phyloP scores from a whole-genome alignment of 2,329 filamentous ascomycete species.

The Hypoxylon sp. region DNA sequence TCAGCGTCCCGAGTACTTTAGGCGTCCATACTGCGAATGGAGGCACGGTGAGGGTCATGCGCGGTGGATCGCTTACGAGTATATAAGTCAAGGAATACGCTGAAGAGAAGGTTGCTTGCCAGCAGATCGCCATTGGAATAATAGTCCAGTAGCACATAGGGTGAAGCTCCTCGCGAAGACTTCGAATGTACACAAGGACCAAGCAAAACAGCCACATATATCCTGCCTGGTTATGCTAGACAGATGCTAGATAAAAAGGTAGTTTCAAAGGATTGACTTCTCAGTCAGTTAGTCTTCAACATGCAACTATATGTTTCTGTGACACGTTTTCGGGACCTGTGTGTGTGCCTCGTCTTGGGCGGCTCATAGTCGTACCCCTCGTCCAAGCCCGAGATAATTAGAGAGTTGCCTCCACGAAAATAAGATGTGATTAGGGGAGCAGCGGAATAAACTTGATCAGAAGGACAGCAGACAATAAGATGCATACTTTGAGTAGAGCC shows the following conservation, averaged over 20 bases:
- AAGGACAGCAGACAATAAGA: too few relatives aligned
- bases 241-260: constrained; percentile 3
- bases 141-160: neutral
- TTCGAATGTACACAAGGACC: constrained; percentile 4
- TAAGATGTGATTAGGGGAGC: too few relatives aligned
- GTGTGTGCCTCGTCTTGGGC: too few relatives aligned
- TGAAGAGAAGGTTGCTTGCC: neutral
- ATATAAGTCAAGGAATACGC: constrained; percentile 1
- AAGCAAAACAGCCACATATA: neutral
- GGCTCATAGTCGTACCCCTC: too few relatives aligned
- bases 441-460: too few relatives aligned
- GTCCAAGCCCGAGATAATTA: too few relatives aligned
- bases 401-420: too few relatives aligned
- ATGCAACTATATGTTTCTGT: too few relatives aligned
- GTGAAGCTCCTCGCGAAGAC: neutral
- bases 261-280: constrained; percentile 1
- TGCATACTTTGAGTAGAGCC: too few relatives aligned
- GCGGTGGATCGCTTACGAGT: constrained; percentile 45
- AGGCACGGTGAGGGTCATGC: constrained; percentile 48
- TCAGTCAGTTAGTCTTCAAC: constrained; percentile 7
- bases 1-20: constrained; percentile 28
- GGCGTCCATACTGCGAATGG: constrained; percentile 21
- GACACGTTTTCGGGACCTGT: too few relatives aligned
- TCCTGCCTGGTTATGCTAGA: neutral
- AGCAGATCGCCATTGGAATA: neutral